Conservation (phyloP, 495 filamentous ascomycete genomes). For the Emericellopsis terricola region DNA sequence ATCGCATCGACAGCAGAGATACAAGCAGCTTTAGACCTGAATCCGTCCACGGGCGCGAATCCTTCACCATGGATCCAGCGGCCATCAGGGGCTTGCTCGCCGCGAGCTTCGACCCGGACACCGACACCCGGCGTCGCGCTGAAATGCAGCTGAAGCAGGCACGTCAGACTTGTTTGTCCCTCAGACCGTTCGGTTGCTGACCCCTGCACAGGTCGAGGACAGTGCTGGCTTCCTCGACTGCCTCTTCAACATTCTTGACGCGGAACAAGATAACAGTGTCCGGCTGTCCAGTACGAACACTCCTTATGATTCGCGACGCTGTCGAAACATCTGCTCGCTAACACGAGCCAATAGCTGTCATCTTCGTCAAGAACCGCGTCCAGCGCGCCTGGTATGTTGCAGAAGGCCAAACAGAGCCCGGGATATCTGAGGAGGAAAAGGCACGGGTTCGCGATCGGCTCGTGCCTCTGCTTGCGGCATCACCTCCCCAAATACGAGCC, state of each 20-base stretch:
- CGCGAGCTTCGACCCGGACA: slow-evolving; percentile 71
- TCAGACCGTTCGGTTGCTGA: slow-evolving; percentile 4
- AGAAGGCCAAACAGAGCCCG: slow-evolving; percentile 48
- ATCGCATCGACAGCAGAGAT: too few relatives aligned
- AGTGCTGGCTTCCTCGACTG: slow-evolving; percentile 81
- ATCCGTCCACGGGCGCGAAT: too few relatives aligned
- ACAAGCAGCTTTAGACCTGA: too few relatives aligned
- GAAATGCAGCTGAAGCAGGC: slow-evolving; percentile 92
- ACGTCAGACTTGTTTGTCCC: slow-evolving; percentile 16
- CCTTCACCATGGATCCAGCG: slow-evolving; percentile 62
- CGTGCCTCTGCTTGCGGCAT: slow-evolving; percentile 70
- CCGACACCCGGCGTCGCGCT: slow-evolving; percentile 66
- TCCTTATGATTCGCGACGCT: not conserved
- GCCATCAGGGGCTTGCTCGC: slow-evolving; percentile 74
- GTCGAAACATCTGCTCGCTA: not conserved
- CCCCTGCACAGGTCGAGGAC: slow-evolving; percentile 54
- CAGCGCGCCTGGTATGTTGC: slow-evolving; percentile 70
- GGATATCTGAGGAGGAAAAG: slow-evolving; percentile 80
- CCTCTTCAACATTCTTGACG: slow-evolving; percentile 75
- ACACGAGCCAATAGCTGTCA: slow-evolving; percentile 59
- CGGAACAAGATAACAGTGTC: slow-evolving; percentile 66
- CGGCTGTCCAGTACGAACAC: slow-evolving; percentile 63
- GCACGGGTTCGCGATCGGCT: slow-evolving; percentile 69
- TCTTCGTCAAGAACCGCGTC: slow-evolving; percentile 95
- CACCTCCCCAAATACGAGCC: slow-evolving; percentile 60